phyloP scores from a whole-genome alignment of 805 yeast genomes.

The Phaffomyces antillensis region DNA sequence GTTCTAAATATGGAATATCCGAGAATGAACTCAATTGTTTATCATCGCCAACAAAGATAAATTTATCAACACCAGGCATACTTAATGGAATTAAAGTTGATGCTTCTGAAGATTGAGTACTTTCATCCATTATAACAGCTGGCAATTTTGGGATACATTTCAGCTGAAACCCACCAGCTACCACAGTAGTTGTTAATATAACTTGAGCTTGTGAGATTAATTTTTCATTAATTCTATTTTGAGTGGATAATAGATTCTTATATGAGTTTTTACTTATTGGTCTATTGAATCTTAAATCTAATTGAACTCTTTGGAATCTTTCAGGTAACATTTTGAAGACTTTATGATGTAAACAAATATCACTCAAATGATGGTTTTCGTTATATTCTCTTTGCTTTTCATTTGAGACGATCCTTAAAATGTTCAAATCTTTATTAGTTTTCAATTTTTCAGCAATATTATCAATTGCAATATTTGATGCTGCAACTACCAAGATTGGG shows the following conservation, averaged over 20 bases:
- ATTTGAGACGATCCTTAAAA: constrained; percentile 51
- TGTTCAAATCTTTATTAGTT: constrained; percentile 39
- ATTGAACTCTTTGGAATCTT: constrained; percentile 34
- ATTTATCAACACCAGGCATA: constrained; percentile 57
- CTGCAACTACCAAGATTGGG: constrained; percentile 68
- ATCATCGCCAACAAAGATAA: constrained; percentile 71
- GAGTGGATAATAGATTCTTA: constrained; percentile 40
- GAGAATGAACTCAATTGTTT: constrained; percentile 69
- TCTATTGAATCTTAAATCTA: constrained; percentile 37
- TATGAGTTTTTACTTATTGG: constrained; percentile 40
- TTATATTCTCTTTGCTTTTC: constrained; percentile 58
- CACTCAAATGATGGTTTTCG: constrained; percentile 46
- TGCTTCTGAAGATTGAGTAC: constrained; percentile 73
- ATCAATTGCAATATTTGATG: constrained; percentile 70
- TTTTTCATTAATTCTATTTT: constrained; percentile 38
- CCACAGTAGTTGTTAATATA: constrained; percentile 65
- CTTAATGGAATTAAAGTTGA: constrained; percentile 64
- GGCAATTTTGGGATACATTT: constrained; percentile 57
- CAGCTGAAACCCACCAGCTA: constrained; percentile 61
- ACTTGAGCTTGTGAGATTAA: constrained; percentile 59
- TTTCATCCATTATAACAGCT: constrained; percentile 71
- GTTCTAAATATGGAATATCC: constrained; percentile 56
- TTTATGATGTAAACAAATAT: constrained; percentile 59
- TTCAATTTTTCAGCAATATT: constrained; percentile 66
- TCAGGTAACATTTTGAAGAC: constrained; percentile 43